These are phyloP conservation scores for Pyrenophora tritici-repentis DNA, from an alignment of 2,329 filamentous ascomycete genomes.

Conservation along the genomic window DNA sequence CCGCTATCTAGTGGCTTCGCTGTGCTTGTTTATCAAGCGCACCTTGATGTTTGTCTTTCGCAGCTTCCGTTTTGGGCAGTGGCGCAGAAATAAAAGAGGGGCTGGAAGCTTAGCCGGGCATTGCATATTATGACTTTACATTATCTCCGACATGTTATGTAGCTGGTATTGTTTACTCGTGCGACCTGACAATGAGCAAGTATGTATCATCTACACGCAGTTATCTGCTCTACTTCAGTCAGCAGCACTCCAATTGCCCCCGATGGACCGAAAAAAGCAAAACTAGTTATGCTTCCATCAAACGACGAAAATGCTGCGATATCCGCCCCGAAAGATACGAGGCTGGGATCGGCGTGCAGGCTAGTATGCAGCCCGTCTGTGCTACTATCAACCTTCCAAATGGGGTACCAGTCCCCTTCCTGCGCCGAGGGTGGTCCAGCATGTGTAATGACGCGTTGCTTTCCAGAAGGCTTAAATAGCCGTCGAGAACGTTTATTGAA, in stretches of 20 bases:
- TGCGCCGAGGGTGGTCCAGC: background rate
- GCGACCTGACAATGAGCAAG: too few relatives aligned
- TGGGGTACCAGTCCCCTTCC: background rate
- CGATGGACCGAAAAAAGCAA: background rate
- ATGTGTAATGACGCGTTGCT: conserved; percentile 5
- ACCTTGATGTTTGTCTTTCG: conserved; percentile 2
- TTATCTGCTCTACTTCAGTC: too few relatives aligned
- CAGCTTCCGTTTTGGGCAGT: conserved; percentile 12
- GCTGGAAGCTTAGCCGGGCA: background rate
- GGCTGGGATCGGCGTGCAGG: conserved; percentile 4
- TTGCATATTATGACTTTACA: background rate
- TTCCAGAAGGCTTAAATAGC: conserved; percentile 9
- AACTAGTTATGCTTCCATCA: background rate
- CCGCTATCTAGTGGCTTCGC: conserved; percentile 12
- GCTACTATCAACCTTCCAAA: conserved; percentile 6
- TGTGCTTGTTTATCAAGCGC: conserved; percentile 16
- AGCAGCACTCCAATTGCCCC: background rate
- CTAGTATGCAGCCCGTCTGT: conserved; percentile 1
- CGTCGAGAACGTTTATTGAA: conserved; percentile 1
- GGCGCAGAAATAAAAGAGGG: background rate
- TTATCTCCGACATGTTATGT: background rate
- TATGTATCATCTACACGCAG: too few relatives aligned
- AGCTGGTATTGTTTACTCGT: too few relatives aligned
- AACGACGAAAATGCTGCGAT: background rate
- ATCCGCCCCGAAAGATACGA: background rate